Base-by-base conservation (phyloP, 306 rosid genomes). In the Rosa chinensis region DNA sequence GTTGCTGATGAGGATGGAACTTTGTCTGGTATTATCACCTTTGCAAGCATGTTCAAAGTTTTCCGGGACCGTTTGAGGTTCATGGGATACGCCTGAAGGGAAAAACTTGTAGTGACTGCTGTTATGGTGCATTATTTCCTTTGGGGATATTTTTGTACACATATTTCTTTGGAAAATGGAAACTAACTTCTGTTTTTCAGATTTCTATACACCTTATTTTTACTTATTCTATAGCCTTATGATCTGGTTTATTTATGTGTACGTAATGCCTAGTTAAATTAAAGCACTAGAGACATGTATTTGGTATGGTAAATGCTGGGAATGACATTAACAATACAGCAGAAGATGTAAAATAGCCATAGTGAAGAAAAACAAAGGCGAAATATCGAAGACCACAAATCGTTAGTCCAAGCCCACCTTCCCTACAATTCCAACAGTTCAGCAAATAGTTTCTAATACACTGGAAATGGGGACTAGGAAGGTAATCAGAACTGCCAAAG, bases 1-100 rank as follows among this genome's bases (percentile, higher is more conserved):
- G 99, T 95, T 63, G 92, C 88, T 17, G 89, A 93, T 82, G 91
- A 88, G 35, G 92, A 95, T 72, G 92, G 89, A 56, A 83, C 87
- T 35, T 87, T 95, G 85, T 79, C 50, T 11, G 99, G 98, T 52
- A 88, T 90, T 40, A 94, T 89, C 49, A 91, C 98, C 2, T 91
- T 87, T 43, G 72, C 85, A 6, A 80, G 81, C 56, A 91, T 95
- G 86, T 80, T 95, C 84, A 87, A 86, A 69, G 82, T 90, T 76
- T 90, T 95, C 72, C 89, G 92, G 73, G 96, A 89, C 55, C 92
- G 75, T 45, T 66, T 91, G 70, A 87, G 85, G 73, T 78, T 81
- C 10, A 75, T 83, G 88, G 52, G 68, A 77, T 79, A 83, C 79
- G 55, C 11, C 25, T 23, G 32, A 23, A 17, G 50, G 7, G 4